Evolutionary conservation across 371 early-diverging fungal genomes (phyloP).

Genomic region (Gilbertella persicaria): DNA sequence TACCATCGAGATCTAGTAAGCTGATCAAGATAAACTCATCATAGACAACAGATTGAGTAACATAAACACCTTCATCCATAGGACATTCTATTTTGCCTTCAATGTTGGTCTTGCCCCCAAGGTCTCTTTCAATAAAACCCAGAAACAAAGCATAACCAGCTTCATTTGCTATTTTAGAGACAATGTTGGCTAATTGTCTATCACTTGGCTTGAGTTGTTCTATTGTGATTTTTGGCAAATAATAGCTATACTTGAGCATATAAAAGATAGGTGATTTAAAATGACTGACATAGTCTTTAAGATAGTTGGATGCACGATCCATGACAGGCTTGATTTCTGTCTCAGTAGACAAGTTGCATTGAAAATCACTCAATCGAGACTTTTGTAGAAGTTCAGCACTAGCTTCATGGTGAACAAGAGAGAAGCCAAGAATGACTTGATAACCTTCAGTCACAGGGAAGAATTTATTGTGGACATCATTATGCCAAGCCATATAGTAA

Average conservation of each 20-base stretch:
- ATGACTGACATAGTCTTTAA: background rate
- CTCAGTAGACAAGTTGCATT: background rate
- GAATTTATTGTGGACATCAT: background rate
- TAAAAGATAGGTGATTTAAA: background rate
- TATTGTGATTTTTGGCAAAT: background rate
- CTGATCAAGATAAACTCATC: background rate
- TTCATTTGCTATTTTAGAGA: background rate
- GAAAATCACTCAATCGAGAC: background rate
- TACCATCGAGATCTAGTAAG: background rate
- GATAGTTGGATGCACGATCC: background rate
- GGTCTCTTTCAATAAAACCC: slow-evolving; percentile 2
- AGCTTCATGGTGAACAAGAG: background rate
- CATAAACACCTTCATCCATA: slow-evolving; percentile 11
- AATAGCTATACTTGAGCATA: slow-evolving; percentile 7
- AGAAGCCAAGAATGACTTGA: slow-evolving; percentile 1
- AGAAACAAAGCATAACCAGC: slow-evolving; percentile 2
- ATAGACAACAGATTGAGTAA: background rate
- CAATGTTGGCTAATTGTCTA: background rate
- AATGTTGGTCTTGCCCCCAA: background rate
- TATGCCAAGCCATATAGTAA: slow-evolving; percentile 16
- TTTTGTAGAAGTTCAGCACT: too few species aligned
- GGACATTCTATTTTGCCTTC: background rate
- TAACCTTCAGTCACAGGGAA: background rate
- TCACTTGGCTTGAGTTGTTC: slow-evolving; percentile 1
- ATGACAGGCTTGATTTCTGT: background rate